Conservation (phyloP, 2,329 filamentous ascomycete species). For the Venturia effusa region DNA sequence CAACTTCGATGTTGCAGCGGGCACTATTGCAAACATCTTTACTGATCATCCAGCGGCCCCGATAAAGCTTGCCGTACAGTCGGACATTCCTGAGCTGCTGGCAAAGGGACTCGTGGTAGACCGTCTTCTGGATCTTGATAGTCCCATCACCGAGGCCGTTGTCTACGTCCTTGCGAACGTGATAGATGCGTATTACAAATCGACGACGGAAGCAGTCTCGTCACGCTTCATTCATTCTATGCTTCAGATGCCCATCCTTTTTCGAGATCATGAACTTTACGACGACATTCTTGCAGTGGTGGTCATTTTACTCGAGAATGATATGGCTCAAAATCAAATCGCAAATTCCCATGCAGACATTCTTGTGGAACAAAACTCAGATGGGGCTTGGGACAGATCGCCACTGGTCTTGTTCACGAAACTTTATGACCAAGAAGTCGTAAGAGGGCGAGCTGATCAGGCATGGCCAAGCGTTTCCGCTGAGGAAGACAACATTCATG, state of each 20-base stretch:
- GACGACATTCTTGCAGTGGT: background rate
- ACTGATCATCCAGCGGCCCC: background rate
- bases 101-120: background rate
- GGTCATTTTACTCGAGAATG: background rate
- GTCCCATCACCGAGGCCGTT: background rate
- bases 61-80: background rate
- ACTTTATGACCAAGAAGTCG: background rate
- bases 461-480: background rate
- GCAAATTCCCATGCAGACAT: background rate
- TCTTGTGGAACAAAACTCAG: background rate
- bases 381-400: background rate
- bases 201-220: background rate
- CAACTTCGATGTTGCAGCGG: constrained; percentile 3
- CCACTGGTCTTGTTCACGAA: background rate
- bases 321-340: background rate
- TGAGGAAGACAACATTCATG: background rate
- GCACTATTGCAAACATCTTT: background rate
- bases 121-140: background rate
- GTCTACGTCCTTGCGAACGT: background rate
- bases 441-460: background rate
- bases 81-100: background rate
- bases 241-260: background rate
- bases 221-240: background rate
- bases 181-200: background rate
- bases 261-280: background rate